A percentile compares a stretch with the other conserved stretches of the same genome.
Conservation (phyloP, 2,329 filamentous ascomycete species). For the Dryadomyces quercivorus region DNA sequence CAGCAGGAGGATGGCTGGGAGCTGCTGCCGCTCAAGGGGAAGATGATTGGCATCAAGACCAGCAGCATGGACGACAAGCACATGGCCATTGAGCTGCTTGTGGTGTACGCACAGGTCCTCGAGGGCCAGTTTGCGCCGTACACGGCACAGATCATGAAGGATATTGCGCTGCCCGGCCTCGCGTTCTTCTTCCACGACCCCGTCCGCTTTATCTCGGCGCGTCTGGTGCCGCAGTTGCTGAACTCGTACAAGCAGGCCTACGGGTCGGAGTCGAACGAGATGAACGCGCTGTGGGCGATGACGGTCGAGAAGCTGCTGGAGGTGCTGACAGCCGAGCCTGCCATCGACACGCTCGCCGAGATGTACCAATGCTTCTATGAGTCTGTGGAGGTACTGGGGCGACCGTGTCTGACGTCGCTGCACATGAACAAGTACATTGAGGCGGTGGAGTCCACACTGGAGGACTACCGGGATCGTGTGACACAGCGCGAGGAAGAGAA, state of each 20-base stretch:
- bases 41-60: constrained; percentile 96
- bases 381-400: constrained; percentile 85
- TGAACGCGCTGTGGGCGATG: constrained; percentile 70
- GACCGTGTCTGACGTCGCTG: constrained; percentile 61
- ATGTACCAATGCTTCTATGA: constrained; percentile 99
- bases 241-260: constrained; percentile 91
- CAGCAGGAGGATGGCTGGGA: constrained; percentile 97
- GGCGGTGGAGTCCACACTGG: constrained; percentile 69
- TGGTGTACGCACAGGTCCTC: constrained; percentile 94
- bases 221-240: constrained; percentile 84
- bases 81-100: constrained; percentile 97
- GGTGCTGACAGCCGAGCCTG: constrained; percentile 84
- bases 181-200: constrained; percentile 99
- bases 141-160: constrained; percentile 87
- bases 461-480: constrained; percentile 87
- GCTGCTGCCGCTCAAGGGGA: constrained; percentile 89
- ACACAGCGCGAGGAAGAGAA: constrained; percentile 73
- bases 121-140: constrained; percentile 87
- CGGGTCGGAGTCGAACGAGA: constrained; percentile 65
- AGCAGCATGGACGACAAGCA: constrained; percentile 97
- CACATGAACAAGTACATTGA: constrained; percentile 86
- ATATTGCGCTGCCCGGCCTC: constrained; percentile 84
- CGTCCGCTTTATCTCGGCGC: constrained; percentile 86
- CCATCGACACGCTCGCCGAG: constrained; percentile 90
- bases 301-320: constrained; percentile 88